Evolutionary conservation across 257 asterid genomes (phyloP).

Genomic region (Sherardia arvensis): DNA sequence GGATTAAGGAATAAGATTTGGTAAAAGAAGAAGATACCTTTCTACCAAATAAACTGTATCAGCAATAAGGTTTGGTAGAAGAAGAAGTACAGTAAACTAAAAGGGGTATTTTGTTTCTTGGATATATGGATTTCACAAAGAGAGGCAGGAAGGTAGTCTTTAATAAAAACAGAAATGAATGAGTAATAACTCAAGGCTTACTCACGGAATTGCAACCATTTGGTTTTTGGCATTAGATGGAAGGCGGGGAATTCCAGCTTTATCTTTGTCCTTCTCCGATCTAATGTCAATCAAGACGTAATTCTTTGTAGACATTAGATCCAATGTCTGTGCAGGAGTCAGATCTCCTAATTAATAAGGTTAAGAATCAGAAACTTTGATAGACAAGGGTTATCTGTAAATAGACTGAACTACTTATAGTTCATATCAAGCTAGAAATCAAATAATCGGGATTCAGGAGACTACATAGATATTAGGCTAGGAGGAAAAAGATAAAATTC

Average conservation of each 20-base stretch:
- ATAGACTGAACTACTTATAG: background rate
- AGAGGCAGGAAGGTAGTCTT: background rate
- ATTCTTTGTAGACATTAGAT: constrained; percentile 65
- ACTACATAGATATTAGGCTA: background rate
- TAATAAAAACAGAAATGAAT: background rate
- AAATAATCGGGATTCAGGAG: background rate
- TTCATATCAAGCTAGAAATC: background rate
- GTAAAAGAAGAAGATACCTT: no score
- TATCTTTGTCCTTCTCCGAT: constrained; percentile 85
- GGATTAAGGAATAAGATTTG: background rate
- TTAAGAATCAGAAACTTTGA: constrained; percentile 8
- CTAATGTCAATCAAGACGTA: constrained; percentile 84
- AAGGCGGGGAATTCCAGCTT: constrained; percentile 83
- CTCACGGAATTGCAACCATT: constrained; percentile 78
- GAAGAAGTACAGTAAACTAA: background rate
- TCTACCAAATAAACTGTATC: no score
- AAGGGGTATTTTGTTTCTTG: background rate
- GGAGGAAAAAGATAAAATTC: background rate
- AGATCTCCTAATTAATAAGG: constrained; percentile 47
- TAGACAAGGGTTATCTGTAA: background rate
- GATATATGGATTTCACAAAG: background rate
- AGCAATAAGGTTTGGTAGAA: background rate
- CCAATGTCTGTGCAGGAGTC: constrained; percentile 84
- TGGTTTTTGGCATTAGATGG: constrained; percentile 70
- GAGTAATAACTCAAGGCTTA: constrained; percentile 10